Evolutionary conservation across 2,329 filamentous ascomycete species (phyloP), one percentile per base, ranked within the genome.

Genomic region (Fusarium begoniae): DNA sequence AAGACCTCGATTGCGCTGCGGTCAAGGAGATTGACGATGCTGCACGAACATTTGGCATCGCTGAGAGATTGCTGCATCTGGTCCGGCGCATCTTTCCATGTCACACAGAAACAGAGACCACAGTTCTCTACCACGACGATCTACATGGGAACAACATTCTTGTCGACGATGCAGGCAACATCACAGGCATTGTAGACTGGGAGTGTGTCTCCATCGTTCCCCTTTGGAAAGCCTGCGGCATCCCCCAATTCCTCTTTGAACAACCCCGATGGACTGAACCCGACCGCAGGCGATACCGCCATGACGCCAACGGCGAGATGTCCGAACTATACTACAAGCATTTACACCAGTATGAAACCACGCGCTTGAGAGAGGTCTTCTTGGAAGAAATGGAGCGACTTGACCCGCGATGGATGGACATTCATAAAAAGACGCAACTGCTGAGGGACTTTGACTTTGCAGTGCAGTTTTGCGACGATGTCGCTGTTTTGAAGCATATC

Each of bases 141-240:
- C 70, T 86, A 2, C 80, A 76, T 8, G 67, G 75, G 17, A 70
- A 78, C 17, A 86, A 86, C 56, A 82, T 87, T 13, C 75, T 85
- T 26, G 80, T 85, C 1, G 79, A 85, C 59, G 67, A 80, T 1
- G 22, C 73, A 3, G 82, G 81, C 1, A 70, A 68, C 0, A 72
- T 86, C 14, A 84, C 81, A 1, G 84, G 74, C 2, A 62, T 86
- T 1, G 47, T 85, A 3, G 83, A 86, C 67, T 87, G 84, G 83
- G 83, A 86, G 56, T 85, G 80, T 48, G 80, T 84, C 1, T 84
- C 82, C 1, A 76, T 81, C 2, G 47, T 85, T 32, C 85, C 84
- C 7, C 66, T 81, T 9, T 86, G 83, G 84, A 78, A 78, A 63
- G 78, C 80, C 10, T 80, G 78, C 24, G 66, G 76, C 28, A 62